phyloP scores from a whole-genome alignment of 495 filamentous ascomycete species.

The Hyaloscypha variabilis region DNA sequence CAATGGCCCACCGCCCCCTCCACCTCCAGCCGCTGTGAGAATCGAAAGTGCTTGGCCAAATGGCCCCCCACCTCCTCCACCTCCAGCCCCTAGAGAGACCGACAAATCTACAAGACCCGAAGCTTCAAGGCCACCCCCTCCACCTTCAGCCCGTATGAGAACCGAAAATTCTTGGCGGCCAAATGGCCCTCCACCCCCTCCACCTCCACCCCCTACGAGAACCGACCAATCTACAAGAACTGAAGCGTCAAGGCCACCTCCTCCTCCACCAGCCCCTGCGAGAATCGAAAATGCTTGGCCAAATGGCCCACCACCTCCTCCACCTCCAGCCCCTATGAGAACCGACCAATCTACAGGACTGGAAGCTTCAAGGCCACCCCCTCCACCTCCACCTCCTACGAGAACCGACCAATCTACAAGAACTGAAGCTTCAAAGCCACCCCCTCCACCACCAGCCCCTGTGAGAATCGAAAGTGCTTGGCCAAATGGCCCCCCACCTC shows the following conservation, averaged over 20 bases:
- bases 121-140: not conserved
- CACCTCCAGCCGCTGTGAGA: no score
- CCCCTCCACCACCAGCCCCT: no score
- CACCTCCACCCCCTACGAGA: no score
- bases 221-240: not conserved
- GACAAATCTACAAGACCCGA: not conserved
- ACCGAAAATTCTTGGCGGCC: not conserved
- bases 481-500: no score
- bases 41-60: not conserved
- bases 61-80: not conserved
- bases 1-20: no score
- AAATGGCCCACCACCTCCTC: not conserved
- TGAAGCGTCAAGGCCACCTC: not conserved
- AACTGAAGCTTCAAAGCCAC: not conserved
- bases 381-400: not conserved
- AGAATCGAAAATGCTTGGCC: no score
- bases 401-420: constrained; percentile 3
- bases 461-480: no score
- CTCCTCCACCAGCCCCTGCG: not conserved
- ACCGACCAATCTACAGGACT: not conserved
- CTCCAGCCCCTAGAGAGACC: not conserved
- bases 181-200: not conserved
- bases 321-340: not conserved
- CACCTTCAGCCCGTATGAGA: no score
- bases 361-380: not conserved